Evolutionary conservation across 257 asterid genomes (phyloP).

Genomic region (Cruciata laevipes): DNA sequence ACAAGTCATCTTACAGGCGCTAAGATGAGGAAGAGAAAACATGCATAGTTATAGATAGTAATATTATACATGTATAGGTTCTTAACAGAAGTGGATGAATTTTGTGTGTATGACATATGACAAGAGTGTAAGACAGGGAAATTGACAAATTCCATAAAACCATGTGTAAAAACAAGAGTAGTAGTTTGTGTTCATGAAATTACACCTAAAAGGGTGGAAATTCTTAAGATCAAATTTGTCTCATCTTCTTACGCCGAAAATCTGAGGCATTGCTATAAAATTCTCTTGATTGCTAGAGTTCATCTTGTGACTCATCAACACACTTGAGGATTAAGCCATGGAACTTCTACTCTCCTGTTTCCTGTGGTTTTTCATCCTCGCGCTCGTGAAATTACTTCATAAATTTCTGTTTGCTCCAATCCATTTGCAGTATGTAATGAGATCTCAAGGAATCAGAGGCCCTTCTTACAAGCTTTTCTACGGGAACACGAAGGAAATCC

Average conservation of each 20-base stretch:
- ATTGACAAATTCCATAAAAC: neutral
- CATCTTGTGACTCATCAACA: neutral
- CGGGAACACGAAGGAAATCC: conserved; percentile 43
- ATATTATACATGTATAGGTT: neutral
- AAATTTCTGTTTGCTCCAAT: conserved; percentile 43
- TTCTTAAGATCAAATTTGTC: neutral
- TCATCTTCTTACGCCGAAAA: neutral
- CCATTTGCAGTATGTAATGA: conserved; percentile 20
- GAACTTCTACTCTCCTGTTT: conserved; percentile 9
- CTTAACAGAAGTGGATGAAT: neutral
- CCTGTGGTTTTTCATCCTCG: conserved; percentile 5
- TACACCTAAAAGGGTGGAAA: neutral
- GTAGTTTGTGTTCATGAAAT: neutral
- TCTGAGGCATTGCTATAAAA: neutral
- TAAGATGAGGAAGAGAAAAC: neutral
- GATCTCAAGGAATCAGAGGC: conserved; percentile 45
- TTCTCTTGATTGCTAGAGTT: neutral
- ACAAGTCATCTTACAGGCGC: neutral
- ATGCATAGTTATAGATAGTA: neutral
- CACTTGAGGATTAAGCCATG: conserved; percentile 3
- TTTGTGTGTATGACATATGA: neutral
- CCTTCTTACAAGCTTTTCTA: conserved; percentile 44
- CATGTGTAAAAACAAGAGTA: neutral
- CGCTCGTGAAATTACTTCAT: conserved; percentile 11
- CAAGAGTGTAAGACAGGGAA: neutral